Evolutionary conservation across 2,329 filamentous ascomycete genomes (phyloP), one percentile per base, ranked within the genome.

Genomic region (Nigrograna mackinnonii): DNA sequence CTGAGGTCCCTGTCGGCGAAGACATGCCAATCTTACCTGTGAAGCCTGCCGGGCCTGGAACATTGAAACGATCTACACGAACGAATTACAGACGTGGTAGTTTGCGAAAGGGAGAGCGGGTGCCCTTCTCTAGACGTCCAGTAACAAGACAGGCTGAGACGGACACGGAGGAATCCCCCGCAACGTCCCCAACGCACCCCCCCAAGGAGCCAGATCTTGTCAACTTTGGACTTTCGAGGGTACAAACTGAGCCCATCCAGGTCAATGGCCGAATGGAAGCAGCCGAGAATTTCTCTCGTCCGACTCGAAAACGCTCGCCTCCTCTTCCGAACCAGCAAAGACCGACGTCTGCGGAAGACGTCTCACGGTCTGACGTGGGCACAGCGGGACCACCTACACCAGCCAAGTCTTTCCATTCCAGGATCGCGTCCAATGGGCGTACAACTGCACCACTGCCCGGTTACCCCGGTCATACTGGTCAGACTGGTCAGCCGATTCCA

Each of bases 21-120:
- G 92, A 97, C 62, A 85, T 87, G 73, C 91, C 91, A 5, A 96
- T 97, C 50, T 73, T 97, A 31, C 88, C 91, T 1, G 81, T 86
- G 43, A 84, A 80, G 42, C 72, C 86, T 16, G 84, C 84, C 1
- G 89, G 89, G 3, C 84, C 86, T 2, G 85, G 87, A 67, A 89
- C 89, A 22, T 73, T 99, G 36, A 86, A 94, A 55, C 83, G 94
- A 48, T 96, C 94, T 11, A 99, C 91, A 16, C 82, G 89, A 41
- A 99, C 94, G 4, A 92, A 89, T 19, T 97, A 97, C 67, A 79
- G 91, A 57, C 89, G 89, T 44, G 91, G 91, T 22, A 96, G 91
- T 71, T 68, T 96, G 49, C 85, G 87, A 37, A 89, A 85, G 52
- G 87, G 88, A 18, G 87, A 94, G 46, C 81, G 87, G 40, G 76